Conservation (phyloP, 441 rosid genomes). For the Rhodomyrtus psidioides region DNA sequence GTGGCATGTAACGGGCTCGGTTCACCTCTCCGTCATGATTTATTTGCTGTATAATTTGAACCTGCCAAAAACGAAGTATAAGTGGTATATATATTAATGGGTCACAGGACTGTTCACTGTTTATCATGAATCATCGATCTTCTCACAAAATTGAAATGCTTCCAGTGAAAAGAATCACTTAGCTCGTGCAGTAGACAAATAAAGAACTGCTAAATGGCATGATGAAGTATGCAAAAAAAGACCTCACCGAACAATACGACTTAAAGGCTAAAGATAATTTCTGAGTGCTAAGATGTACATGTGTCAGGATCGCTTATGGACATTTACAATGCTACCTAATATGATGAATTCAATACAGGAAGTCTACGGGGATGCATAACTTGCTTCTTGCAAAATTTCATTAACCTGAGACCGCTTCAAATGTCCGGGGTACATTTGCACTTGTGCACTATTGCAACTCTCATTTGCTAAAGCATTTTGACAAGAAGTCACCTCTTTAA, state of each 20-base stretch:
- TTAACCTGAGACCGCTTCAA: not conserved
- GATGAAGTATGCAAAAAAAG: not conserved
- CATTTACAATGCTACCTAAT: not conserved
- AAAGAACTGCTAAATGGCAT: not conserved
- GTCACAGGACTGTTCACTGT: not conserved
- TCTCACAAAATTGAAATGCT: not conserved
- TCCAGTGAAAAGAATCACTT: not conserved
- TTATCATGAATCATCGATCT: not conserved
- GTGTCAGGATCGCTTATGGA: not conserved
- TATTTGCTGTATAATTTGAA: conserved; percentile 91
- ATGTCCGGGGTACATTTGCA: not conserved
- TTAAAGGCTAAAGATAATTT: not conserved
- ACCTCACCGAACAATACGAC: not conserved
- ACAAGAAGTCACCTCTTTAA: not conserved
- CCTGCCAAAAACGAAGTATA: conserved; percentile 22
- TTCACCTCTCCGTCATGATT: conserved; percentile 96
- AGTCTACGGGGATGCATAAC: not conserved
- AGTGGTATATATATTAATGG: not conserved
- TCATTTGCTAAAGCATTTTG: not conserved
- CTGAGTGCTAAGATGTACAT: not conserved
- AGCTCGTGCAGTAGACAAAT: not conserved
- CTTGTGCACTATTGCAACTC: not conserved
- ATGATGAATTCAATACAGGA: not conserved
- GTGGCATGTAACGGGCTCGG: conserved; percentile 98
- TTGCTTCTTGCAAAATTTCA: not conserved